Evolutionary conservation across 495 filamentous ascomycete species (phyloP), one percentile per base, ranked within the genome.

Genomic region (Lepidopterella palustris): DNA sequence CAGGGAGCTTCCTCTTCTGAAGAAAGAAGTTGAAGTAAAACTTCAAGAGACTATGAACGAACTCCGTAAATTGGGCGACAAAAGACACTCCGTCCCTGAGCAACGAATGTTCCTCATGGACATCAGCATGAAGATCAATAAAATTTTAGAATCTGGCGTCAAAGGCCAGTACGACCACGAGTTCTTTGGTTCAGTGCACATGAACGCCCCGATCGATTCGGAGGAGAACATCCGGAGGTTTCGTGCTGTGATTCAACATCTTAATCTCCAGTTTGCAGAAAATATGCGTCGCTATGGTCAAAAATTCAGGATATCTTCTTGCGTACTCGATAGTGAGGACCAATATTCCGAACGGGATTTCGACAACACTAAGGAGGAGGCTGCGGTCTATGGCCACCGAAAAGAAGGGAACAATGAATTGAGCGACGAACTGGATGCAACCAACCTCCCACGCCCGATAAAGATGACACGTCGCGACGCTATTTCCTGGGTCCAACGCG

Each of bases 201-300:
- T 59, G 51, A 18, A 64, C 4, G 53, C 55, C 10, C 13, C 58
- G 4, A 49, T 66, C 4, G 60, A 64, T 52, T 29, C 61, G 1
- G 8, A 13, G 5, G 55, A 57, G 18, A 67, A 68, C 28, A 53
- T 63, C 10, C 53, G 60, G 9, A 55, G 70, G 5, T 54, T 72
- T 6, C 69, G 70, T 5, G 70, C 70, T 2, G 59, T 64, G 3
- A 55, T 71, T 23, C 70, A 70, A 45, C 25, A 64, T 53, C 55
- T 68, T 13, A 72, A 71, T 53, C 1, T 56, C n/a, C 25, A 58
- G 25, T 72, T 72, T 55, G 60, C 66, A 0, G 55, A 60, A 2
- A 25, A 50, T 18, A 64, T 72, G 57, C 52, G 51, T 8, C 47
- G 27, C 11, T 3, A 25, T 3, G 70, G 70, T 2, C 62, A 69